These are phyloP conservation scores for Hibiscus tridactylites DNA, from an alignment of 345 rosid genomes.

Conservation along the genomic window DNA sequence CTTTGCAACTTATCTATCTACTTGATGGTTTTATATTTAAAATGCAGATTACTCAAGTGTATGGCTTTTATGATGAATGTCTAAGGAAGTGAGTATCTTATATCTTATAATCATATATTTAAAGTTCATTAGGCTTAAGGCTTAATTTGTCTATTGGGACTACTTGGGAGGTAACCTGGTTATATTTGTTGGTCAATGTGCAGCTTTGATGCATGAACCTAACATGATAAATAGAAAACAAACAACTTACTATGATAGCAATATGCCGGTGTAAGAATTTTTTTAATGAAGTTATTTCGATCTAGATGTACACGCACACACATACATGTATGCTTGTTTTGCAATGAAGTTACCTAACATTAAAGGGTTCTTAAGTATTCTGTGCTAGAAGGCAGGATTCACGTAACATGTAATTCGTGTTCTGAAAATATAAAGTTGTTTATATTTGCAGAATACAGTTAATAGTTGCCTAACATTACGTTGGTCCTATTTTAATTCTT, in stretches of 20 bases:
- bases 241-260: too few relatives aligned
- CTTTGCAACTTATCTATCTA: background rate
- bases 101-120: background rate
- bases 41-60: constrained; percentile 94
- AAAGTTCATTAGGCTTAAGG: background rate
- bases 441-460: background rate
- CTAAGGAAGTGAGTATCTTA: constrained; percentile 77
- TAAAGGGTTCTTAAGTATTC: background rate
- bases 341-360: background rate
- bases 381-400: background rate
- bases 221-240: too few relatives aligned
- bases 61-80: constrained; percentile 99
- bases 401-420: background rate
- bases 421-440: background rate
- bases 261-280: too few relatives aligned
- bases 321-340: background rate
- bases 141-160: background rate
- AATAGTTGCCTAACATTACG: background rate
- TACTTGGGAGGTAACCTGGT: background rate
- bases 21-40: constrained; percentile 11
- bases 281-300: too few relatives aligned
- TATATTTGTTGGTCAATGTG: background rate
- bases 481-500: background rate
- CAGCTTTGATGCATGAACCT: background rate
- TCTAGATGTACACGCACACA: background rate